Base-by-base conservation (phyloP, 148 eudicot species). In the Rhododendron griersonianum region DNA sequence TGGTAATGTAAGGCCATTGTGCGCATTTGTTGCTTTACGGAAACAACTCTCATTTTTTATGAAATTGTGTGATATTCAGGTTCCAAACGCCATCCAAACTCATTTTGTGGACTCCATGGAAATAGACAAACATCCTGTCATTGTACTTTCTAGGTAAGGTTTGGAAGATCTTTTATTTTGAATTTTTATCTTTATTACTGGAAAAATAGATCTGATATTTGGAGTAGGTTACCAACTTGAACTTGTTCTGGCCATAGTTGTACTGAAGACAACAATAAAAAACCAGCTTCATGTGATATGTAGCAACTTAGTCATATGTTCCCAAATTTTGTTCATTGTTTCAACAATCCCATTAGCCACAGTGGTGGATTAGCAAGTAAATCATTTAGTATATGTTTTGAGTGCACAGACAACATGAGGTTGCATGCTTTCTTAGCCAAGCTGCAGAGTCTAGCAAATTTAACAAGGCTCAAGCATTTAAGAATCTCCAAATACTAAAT, bases 91-190 rank as follows among this genome's bases (percentile, higher is more conserved):
- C 23, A 94, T 97, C 91, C 89, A 94, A 90, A 89, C 88, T 76
- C 91, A 90, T 87, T 93, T 92, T 87, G 78, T 83, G 84, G 93
- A 93, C 80, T 65, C 57, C 23, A 30, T 85, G 83, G 99, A 94
- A 82, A 86, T 92, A 85, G 98, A 93, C 84, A 93, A 95, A 86
- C 98, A 94, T 93, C 99, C 98, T 41, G 93, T 94, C 84, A 90
- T 92, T 47, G 75, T 93, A 84, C 95, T 97, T 82, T 95, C 96
- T 81, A 86, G 99, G 99, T 97, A 91, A 90, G 45, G 82, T 90
- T 78, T 81, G 55, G 47, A 8, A 48, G 67, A 45, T 69, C 4
- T 75, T 47, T 84, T 75, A 16, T 74, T 23, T 35, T 33, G 41
- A 47, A 28, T 74, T 79, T 47, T 76, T 69, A 61, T 63, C 50